Base-by-base conservation (phyloP, 2,329 filamentous ascomycete species). In the Botryotinia convoluta region DNA sequence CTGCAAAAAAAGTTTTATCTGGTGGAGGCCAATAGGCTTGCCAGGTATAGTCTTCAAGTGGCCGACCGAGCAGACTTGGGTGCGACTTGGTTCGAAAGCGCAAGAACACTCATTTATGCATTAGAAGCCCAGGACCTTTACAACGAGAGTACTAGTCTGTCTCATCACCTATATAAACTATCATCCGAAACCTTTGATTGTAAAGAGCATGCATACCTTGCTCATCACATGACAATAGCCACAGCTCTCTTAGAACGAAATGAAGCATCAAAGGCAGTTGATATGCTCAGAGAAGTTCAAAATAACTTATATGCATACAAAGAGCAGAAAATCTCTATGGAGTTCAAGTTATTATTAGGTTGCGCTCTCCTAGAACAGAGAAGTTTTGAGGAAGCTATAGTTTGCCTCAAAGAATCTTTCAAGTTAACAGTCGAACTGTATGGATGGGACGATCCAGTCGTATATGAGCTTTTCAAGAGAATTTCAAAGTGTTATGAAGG, bases 201-300 rank as follows among this genome's bases (percentile, higher is more conserved):
- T 1, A 3, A 14, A 20, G 2, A 20, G 3, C 4, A 20, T 14
- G 0, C 35, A n/a, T 16, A 0, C 60, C 2, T 7, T 14, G 0
- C 16, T n/a, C 10, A 14, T 29, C 20, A 42, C 2, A n/a, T 10
- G 3, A 2, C 0, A 62, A 44, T 44, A 1, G 39, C 16, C 39
- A 8, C 1, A 18, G n/a, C 6, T n/a, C 37, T 63, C 1, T 6
- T 29, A 6, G 0, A 29, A 29, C 39, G 45, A 45, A 12, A 18
- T 20, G 9, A 63, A 44, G 22, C 2, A 12, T 44, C 14, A 20
- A n/a, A 63, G 61, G n/a, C 61, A 63, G 39, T 44, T 20, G 16
- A 10, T 10, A 42, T 63, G 16, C 14, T 16, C 10, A 37, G 7
- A 22, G 16, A 3, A 4, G 4, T 37, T 37, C 6, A 10, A 10